Conservation (phyloP, 164 flowering plant genomes). For the Macadamia integrifolia region DNA sequence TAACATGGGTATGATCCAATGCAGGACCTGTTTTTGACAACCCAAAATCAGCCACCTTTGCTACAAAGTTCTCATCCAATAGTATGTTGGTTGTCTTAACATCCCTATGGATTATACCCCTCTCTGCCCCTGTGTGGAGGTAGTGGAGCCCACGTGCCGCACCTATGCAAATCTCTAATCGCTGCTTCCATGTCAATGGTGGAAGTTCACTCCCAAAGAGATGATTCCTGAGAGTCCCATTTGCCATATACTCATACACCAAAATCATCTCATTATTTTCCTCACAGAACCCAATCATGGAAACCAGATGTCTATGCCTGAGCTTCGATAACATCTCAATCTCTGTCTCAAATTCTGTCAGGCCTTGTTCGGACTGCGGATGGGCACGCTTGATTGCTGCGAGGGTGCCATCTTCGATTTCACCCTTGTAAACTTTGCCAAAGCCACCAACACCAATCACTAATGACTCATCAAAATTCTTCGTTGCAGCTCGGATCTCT, state of each 20-base stretch:
- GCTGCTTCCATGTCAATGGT: constrained; percentile 59
- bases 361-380: constrained; percentile 66
- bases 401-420: constrained; percentile 46
- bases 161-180: constrained; percentile 60
- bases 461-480: constrained; percentile 59
- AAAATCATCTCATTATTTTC: constrained; percentile 71
- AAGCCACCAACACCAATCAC: constrained; percentile 79
- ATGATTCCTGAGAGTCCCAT: constrained; percentile 67
- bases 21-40: constrained; percentile 63
- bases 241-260: constrained; percentile 75
- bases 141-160: constrained; percentile 78
- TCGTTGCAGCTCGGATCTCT: constrained; percentile 62
- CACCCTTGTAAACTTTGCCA: constrained; percentile 70
- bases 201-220: constrained; percentile 54
- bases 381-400: constrained; percentile 63
- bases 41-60: constrained; percentile 74
- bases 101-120: constrained; percentile 65
- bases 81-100: constrained; percentile 73
- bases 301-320: constrained; percentile 67
- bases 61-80: constrained; percentile 55
- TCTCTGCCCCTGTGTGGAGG: constrained; percentile 69
- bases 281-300: constrained; percentile 70
- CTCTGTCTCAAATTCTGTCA: constrained; percentile 64
- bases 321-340: constrained; percentile 78
- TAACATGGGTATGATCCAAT: constrained; percentile 63